Percentiles rank a stretch among this genome's conserved stretches.
These are phyloP conservation scores for Cladophialophora carrionii DNA, from an alignment of 2,329 filamentous ascomycete species.

Conservation along the genomic window DNA sequence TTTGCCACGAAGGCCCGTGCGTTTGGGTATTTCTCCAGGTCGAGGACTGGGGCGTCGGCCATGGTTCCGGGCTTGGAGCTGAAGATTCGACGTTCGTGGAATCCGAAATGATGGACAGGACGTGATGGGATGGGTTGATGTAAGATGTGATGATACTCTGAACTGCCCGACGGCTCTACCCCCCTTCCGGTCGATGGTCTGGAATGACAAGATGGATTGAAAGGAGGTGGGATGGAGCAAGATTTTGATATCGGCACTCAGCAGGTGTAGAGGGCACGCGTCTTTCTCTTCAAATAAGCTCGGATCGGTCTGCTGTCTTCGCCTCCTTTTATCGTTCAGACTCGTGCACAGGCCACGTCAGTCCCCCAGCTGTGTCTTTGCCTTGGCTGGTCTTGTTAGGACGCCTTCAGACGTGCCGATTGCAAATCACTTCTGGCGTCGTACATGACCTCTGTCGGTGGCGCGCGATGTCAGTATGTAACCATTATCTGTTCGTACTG, in stretches of 20 bases:
- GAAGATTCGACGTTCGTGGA: not conserved
- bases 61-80: conserved; percentile 14
- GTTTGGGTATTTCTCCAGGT: conserved; percentile 31
- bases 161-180: too few relatives aligned
- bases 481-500: not conserved
- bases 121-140: not conserved
- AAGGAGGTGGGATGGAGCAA: too few relatives aligned
- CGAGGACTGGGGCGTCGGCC: conserved; percentile 25
- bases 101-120: not conserved
- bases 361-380: too few relatives aligned
- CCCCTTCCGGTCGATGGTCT: not conserved
- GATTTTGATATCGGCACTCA: not conserved
- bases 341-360: too few relatives aligned
- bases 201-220: not conserved
- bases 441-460: not conserved
- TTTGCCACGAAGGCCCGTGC: conserved; percentile 26
- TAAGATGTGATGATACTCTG: not conserved
- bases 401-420: not conserved
- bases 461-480: not conserved
- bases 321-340: not conserved
- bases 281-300: not conserved
- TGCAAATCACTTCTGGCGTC: not conserved
- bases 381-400: not conserved
- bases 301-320: not conserved
- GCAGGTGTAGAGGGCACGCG: not conserved